Evolutionary conservation across 495 filamentous ascomycete genomes (phyloP).

Genomic region (Podospora pseudopauciseta): DNA sequence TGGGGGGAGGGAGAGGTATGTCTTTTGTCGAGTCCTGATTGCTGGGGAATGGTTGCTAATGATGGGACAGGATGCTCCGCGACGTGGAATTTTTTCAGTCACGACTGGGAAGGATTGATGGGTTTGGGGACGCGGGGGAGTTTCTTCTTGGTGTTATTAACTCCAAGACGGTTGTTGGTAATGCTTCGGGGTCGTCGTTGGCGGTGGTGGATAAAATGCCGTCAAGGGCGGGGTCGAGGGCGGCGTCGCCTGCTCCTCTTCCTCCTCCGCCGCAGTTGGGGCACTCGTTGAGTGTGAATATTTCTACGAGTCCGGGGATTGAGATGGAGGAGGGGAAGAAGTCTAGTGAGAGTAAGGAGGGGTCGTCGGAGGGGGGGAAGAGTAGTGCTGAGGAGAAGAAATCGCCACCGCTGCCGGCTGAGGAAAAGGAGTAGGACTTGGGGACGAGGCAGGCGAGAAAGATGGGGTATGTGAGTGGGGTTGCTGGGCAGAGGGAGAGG

Average conservation of each 20-base stretch:
- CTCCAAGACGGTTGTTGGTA: background rate
- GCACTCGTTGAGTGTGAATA: background rate
- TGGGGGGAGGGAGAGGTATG: constrained; percentile 70
- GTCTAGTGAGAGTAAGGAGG: background rate
- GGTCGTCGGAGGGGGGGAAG: background rate
- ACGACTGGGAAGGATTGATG: background rate
- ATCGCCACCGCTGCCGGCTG: background rate
- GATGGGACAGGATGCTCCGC: background rate
- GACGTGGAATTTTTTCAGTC: background rate
- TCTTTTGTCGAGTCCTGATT: constrained; percentile 9
- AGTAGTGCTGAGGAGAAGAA: background rate
- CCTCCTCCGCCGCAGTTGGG: background rate
- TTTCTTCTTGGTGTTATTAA: background rate
- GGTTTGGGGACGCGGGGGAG: background rate
- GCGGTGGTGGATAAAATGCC: background rate
- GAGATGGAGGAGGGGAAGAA: background rate
- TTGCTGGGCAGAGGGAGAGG: background rate
- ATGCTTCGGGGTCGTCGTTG: background rate
- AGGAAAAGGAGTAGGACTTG: background rate
- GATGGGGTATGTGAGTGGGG: background rate
- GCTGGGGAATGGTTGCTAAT: background rate
- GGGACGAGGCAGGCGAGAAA: background rate
- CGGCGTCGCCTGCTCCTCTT: background rate
- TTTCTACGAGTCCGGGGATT: background rate
- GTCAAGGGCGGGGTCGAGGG: background rate